Evolutionary conservation across 2,329 filamentous ascomycete genomes (phyloP).

Genomic region (Colletotrichum horii): DNA sequence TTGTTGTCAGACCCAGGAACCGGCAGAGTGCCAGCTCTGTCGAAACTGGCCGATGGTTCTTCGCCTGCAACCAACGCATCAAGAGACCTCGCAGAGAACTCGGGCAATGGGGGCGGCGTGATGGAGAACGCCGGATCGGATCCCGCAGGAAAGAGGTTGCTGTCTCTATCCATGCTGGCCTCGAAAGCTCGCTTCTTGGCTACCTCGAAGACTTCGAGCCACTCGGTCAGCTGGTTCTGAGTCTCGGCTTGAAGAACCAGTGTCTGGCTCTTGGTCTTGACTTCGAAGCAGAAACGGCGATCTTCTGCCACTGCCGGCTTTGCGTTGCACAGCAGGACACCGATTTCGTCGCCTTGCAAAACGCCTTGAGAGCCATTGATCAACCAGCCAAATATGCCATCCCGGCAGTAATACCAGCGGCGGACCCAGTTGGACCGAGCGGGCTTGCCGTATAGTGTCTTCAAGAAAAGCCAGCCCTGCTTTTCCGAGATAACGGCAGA

Average conservation of each 20-base stretch:
- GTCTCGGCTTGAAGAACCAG: slow-evolving; percentile 92
- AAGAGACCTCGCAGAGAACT: slow-evolving; percentile 83
- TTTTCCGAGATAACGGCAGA: slow-evolving; percentile 71
- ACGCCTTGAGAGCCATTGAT: slow-evolving; percentile 85
- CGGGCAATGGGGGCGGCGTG: slow-evolving; percentile 83
- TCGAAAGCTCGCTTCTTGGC: slow-evolving; percentile 94
- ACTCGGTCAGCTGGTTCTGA: slow-evolving; percentile 89
- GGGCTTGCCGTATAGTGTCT: slow-evolving; percentile 84
- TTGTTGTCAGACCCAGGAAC: slow-evolving; percentile 65
- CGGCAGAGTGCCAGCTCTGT: slow-evolving; percentile 69
- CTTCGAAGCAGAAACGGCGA: slow-evolving; percentile 94
- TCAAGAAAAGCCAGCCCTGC: slow-evolving; percentile 91
- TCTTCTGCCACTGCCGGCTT: slow-evolving; percentile 92
- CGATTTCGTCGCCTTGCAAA: slow-evolving; percentile 94
- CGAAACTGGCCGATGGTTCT: slow-evolving; percentile 42
- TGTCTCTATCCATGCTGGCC: slow-evolving; percentile 62
- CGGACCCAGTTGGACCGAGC: slow-evolving; percentile 88
- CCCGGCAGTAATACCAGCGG: slow-evolving; percentile 94
- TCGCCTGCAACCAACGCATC: slow-evolving; percentile 69
- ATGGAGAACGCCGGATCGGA: slow-evolving; percentile 87
- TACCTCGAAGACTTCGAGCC: slow-evolving; percentile 91
- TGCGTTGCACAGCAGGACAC: slow-evolving; percentile 90
- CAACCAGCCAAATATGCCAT: slow-evolving; percentile 95
- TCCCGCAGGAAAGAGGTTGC: slow-evolving; percentile 50
- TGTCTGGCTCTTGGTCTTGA: slow-evolving; percentile 95